Conservation (phyloP, 345 rosid genomes). For the Citrus cavaleriei region DNA sequence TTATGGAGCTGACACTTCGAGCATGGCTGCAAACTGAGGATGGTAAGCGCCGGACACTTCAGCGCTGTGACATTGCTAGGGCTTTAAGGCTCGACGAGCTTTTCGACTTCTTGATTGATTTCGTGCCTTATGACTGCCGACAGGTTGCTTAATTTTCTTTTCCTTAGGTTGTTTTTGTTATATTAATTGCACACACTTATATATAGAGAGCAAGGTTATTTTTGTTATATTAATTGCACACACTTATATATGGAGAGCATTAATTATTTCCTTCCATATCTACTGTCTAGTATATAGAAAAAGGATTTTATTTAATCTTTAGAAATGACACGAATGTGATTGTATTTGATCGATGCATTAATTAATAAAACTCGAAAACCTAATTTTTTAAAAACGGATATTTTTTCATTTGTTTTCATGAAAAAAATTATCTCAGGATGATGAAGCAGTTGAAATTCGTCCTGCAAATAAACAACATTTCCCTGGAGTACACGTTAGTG, state of each 20-base stretch:
- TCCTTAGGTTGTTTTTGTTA: too few species aligned
- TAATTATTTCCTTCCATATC: too few species aligned
- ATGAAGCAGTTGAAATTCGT: neutral
- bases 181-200: too few species aligned
- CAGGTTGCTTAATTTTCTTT: neutral
- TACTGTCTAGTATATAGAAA: too few species aligned
- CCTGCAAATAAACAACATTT: neutral
- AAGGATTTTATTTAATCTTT: too few species aligned
- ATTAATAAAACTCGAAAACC: too few species aligned
- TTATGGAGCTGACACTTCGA: constrained; percentile 23
- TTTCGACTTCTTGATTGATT: constrained; percentile 15
- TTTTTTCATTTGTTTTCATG: neutral
- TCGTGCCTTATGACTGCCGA: neutral
- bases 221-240: too few species aligned
- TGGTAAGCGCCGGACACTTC: constrained; percentile 15
- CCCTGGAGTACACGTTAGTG: neutral
- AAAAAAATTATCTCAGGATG: neutral
- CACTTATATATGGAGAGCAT: too few species aligned
- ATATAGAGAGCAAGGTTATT: too few species aligned
- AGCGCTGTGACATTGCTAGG: constrained; percentile 17
- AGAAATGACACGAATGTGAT: too few species aligned
- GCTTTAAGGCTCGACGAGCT: constrained; percentile 5
- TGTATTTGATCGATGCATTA: neutral
- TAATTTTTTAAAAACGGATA: too few species aligned
- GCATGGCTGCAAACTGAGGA: constrained; percentile 25